Evolutionary conservation across 768 basidiomycete genomes (phyloP).

Genomic region (Auriscalpium orientale): DNA sequence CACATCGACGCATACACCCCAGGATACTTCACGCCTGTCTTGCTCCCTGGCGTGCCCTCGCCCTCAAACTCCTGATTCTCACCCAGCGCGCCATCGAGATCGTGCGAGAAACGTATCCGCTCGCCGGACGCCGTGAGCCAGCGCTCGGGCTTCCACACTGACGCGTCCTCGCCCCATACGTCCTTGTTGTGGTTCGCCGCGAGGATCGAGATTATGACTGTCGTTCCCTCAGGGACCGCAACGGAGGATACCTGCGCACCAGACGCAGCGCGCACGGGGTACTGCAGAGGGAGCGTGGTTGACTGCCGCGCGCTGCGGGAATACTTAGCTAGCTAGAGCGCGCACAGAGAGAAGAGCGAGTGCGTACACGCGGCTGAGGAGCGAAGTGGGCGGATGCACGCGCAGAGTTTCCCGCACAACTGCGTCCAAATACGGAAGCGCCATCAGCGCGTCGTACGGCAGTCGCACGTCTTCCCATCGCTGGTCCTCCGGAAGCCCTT

Average conservation of each 20-base stretch:
- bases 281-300: neutral
- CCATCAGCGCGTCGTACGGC: conserved; percentile 34
- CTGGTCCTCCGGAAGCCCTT: neutral
- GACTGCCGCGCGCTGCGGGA: conserved; percentile 16
- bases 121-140: conserved; percentile 24
- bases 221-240: conserved; percentile 20
- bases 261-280: neutral
- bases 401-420: conserved; percentile 36
- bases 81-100: conserved; percentile 1
- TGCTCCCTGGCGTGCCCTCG: conserved; percentile 9
- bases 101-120: neutral
- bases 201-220: conserved; percentile 18
- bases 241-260: conserved; percentile 7
- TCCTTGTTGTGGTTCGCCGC: conserved; percentile 22
- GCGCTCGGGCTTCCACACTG: conserved; percentile 37
- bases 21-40: conserved; percentile 22
- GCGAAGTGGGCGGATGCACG: conserved; percentile 26
- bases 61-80: neutral
- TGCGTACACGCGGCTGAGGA: conserved; percentile 26
- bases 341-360: neutral
- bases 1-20: conserved; percentile 27
- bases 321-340: neutral
- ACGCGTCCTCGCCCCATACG: conserved; percentile 35
- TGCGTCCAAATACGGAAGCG: conserved; percentile 39
- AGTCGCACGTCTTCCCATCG: conserved; percentile 25